Evolutionary conservation across 352 stramenopile species (phyloP).

Genomic region (Phytophthora crassamura): DNA sequence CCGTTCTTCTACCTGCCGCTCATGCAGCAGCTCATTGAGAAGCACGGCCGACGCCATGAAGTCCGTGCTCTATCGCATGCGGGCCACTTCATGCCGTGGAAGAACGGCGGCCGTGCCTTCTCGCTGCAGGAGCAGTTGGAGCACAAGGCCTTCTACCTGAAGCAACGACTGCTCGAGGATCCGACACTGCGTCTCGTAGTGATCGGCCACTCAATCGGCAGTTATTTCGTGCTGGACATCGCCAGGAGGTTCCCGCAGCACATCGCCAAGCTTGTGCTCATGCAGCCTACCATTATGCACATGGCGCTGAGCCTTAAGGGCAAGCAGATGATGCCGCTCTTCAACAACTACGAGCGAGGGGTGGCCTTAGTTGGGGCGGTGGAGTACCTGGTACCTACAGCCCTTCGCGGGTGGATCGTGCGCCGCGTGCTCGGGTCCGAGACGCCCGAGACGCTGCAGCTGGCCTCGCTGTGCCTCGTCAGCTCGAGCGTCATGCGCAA

Average conservation of each 20-base stretch:
- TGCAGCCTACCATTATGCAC: constrained; percentile 77
- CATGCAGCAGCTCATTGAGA: constrained; percentile 58
- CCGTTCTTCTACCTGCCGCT: constrained; percentile 73
- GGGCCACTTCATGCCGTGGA: constrained; percentile 73
- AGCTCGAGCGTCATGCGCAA: constrained; percentile 67
- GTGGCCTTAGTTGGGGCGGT: constrained; percentile 46
- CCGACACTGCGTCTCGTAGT: constrained; percentile 56
- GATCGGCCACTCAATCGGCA: constrained; percentile 75
- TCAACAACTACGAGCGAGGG: constrained; percentile 43
- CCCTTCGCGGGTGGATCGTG: constrained; percentile 57
- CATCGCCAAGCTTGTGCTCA: constrained; percentile 66
- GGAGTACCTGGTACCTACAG: constrained; percentile 50
- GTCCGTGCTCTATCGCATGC: constrained; percentile 67
- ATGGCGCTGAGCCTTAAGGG: constrained; percentile 60
- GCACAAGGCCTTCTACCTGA: constrained; percentile 62
- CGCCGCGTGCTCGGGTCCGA: constrained; percentile 41
- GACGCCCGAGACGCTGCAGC: constrained; percentile 53
- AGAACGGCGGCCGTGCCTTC: constrained; percentile 59
- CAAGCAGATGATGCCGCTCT: constrained; percentile 55
- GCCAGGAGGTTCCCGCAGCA: constrained; percentile 57
- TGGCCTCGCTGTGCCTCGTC: constrained; percentile 61
- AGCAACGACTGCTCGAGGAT: constrained; percentile 49
- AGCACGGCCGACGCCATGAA: constrained; percentile 47
- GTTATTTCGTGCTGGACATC: constrained; percentile 62
- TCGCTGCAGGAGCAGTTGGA: constrained; percentile 65